A percentile compares a stretch with the other conserved stretches of the same genome.
Conservation (phyloP, 306 rosid genomes). For the Cucumis sativus region DNA sequence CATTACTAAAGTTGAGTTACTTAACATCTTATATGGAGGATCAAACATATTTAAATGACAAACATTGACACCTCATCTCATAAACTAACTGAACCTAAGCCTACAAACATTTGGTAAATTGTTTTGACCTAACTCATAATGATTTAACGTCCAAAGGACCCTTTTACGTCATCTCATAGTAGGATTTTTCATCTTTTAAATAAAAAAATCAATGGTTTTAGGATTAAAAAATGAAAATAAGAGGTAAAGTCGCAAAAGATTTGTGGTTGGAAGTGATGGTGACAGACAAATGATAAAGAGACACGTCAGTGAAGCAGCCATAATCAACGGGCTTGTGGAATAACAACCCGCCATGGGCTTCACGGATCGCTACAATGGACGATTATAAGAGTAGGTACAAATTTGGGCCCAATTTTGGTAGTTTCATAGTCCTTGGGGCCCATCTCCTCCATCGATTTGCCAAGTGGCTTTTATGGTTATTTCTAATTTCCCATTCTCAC, state of each 20-base stretch:
- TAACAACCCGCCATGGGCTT: slow-evolving; percentile 1
- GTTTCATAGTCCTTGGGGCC: background rate
- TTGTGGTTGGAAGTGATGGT: background rate
- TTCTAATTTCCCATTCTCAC: background rate
- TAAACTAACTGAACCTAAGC: background rate
- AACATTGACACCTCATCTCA: background rate
- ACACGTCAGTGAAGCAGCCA: background rate
- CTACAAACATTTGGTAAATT: background rate
- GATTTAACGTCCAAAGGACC: background rate
- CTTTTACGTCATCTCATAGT: background rate
- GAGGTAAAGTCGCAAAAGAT: background rate
- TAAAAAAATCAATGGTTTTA: background rate
- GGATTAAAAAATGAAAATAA: no score
- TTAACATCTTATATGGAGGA: no score
- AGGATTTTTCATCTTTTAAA: background rate
- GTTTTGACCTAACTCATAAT: background rate
- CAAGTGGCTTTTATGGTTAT: background rate
- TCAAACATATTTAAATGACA: background rate
- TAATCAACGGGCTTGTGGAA: background rate
- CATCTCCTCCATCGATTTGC: background rate
- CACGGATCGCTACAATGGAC: background rate
- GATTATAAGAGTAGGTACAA: background rate
- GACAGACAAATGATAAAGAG: background rate
- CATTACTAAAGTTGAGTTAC: no score
- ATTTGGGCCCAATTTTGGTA: background rate